Evolutionary conservation across 768 basidiomycete species (phyloP).

Genomic region (Rhizopogon vinicolor): DNA sequence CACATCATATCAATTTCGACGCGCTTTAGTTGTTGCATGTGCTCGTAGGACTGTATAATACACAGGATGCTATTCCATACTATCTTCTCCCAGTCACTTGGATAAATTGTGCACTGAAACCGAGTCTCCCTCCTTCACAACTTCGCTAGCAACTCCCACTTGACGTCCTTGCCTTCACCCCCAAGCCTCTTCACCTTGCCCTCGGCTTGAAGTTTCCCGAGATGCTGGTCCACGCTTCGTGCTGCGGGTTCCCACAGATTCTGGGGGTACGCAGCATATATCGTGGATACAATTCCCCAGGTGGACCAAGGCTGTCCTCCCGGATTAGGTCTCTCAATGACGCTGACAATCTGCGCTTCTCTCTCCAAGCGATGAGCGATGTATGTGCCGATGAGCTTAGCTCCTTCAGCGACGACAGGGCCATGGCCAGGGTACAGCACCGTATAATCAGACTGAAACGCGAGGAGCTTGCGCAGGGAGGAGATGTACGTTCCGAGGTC

Average conservation of each 20-base stretch:
- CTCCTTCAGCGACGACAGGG: conserved; percentile 63
- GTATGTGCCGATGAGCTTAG: conserved; percentile 60
- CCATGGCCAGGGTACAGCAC: conserved; percentile 89
- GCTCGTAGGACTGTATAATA: conserved; percentile 4
- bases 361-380: conserved; percentile 77
- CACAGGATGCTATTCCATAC: neutral
- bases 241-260: conserved; percentile 70
- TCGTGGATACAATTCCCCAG: conserved; percentile 55
- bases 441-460: conserved; percentile 36
- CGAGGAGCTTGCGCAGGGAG: conserved; percentile 56
- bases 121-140: conserved; percentile 1
- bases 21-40: conserved; percentile 53
- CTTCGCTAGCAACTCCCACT: conserved; percentile 36
- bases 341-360: conserved; percentile 69
- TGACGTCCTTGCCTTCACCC: conserved; percentile 47
- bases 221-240: conserved; percentile 62
- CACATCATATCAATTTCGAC: conserved; percentile 98
- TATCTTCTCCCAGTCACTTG: neutral
- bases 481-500: conserved; percentile 69
- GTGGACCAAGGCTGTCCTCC: conserved; percentile 45
- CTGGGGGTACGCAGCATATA: conserved; percentile 73
- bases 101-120: neutral
- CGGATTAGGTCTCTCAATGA: conserved; percentile 36
- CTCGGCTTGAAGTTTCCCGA: conserved; percentile 69
- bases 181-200: conserved; percentile 45